Evolutionary conservation across 768 basidiomycete genomes (phyloP).

Genomic region (Suillus hirtellus): DNA sequence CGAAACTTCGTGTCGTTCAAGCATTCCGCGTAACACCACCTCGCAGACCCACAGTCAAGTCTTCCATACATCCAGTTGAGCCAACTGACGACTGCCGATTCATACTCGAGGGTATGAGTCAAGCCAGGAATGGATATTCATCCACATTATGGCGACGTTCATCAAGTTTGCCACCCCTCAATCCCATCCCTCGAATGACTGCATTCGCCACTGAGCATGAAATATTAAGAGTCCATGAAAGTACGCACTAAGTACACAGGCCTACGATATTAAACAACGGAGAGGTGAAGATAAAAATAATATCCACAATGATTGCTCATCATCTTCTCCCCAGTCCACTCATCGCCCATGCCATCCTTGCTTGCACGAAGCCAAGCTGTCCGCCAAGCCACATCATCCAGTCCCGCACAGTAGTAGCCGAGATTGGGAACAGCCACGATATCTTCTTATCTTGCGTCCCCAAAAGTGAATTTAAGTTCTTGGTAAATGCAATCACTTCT

Average conservation of each 20-base stretch:
- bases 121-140: no score
- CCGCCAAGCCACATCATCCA: constrained; percentile 8
- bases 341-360: constrained; percentile 6
- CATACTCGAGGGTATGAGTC: not conserved
- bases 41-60: no score
- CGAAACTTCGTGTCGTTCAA: no score
- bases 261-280: not conserved
- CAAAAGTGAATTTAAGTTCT: constrained; percentile 27
- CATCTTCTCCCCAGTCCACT: constrained; percentile 11
- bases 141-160: no score
- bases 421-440: constrained; percentile 8
- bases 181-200: not conserved
- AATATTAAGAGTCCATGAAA: no score
- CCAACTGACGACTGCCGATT: not conserved
- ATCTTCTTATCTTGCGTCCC: constrained; percentile 8
- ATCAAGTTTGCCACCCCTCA: not conserved
- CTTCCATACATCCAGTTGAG: not conserved
- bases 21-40: no score
- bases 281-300: not conserved
- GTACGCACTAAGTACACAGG: no score
- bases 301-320: not conserved
- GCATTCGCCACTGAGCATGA: no score
- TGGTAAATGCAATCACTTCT: constrained; percentile 38
- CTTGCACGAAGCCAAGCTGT: constrained; percentile 5
- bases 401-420: constrained; percentile 4